Evolutionary conservation across 108 stramenopile genomes (phyloP).

Genomic region (Nannochloropsis salina): DNA sequence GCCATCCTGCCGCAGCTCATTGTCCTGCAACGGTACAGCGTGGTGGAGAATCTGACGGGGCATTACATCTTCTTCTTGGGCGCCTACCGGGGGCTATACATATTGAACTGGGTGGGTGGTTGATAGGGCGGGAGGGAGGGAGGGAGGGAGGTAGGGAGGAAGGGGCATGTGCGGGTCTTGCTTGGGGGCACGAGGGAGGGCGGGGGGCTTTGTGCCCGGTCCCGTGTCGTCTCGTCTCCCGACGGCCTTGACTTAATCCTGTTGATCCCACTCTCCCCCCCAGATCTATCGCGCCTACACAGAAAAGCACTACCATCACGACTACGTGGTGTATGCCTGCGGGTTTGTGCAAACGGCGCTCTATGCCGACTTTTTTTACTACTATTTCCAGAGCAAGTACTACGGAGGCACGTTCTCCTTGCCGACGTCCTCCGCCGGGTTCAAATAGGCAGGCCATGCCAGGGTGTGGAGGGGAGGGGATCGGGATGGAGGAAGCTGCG

Average conservation of each 20-base stretch:
- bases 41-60: conserved; percentile 94
- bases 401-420: neutral
- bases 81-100: conserved; percentile 89
- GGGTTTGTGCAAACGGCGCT: conserved; percentile 92
- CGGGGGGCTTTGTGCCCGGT: too few relatives aligned
- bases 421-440: neutral
- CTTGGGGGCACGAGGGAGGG: too few relatives aligned
- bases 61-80: conserved; percentile 98
- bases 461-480: neutral
- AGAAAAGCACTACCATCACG: conserved; percentile 83
- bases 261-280: too few relatives aligned
- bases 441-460: neutral
- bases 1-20: conserved; percentile 96
- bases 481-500: neutral
- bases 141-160: conserved; percentile 6
- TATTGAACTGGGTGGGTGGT: conserved; percentile 80
- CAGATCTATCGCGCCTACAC: conserved; percentile 71
- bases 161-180: neutral
- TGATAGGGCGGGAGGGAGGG: neutral
- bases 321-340: conserved; percentile 83
- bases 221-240: too few relatives aligned
- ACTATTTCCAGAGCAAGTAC: conserved; percentile 59
- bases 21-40: conserved; percentile 88
- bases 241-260: too few relatives aligned
- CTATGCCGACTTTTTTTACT: conserved; percentile 98